These are phyloP conservation scores for Nidula niveotomentosa DNA, from an alignment of 1,284 basidiomycete species.

Conservation along the genomic window DNA sequence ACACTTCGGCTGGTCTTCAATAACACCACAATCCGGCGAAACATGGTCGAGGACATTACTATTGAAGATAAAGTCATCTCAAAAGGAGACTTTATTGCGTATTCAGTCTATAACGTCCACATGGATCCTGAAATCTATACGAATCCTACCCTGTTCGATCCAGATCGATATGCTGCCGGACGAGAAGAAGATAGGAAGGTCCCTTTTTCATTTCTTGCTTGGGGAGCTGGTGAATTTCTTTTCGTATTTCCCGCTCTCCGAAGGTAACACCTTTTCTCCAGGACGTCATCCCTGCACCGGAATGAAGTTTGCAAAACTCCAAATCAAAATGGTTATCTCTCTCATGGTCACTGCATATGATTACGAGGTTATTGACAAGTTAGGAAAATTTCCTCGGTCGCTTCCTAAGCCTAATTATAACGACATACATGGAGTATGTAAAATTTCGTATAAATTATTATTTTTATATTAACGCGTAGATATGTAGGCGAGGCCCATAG, in stretches of 20 bases:
- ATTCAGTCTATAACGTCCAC: neutral
- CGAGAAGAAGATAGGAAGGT: neutral
- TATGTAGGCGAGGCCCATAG: neutral
- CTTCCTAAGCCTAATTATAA: neutral
- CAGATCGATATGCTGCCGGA: neutral
- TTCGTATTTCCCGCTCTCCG: neutral
- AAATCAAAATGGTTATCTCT: slow-evolving; percentile 10
- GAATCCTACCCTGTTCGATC: neutral
- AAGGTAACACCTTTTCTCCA: neutral
- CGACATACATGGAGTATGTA: neutral
- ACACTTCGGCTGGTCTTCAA: slow-evolving; percentile 23
- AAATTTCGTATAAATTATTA: neutral
- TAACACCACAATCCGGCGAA: slow-evolving; percentile 19
- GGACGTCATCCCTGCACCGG: slow-evolving; percentile 13
- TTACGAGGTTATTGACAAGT: slow-evolving; percentile 6
- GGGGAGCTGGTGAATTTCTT: neutral
- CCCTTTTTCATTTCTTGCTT: neutral
- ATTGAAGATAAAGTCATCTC: neutral
- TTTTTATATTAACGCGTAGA: neutral
- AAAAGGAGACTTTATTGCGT: neutral
- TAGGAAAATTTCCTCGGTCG: neutral
- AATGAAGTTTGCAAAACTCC: slow-evolving; percentile 10
- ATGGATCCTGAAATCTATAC: neutral
- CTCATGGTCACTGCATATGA: slow-evolving; percentile 8
- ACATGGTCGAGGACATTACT: slow-evolving; percentile 4